These are phyloP conservation scores for Colletotrichum scovillei DNA, from an alignment of 2,329 filamentous ascomycete genomes.

Conservation along the genomic window DNA sequence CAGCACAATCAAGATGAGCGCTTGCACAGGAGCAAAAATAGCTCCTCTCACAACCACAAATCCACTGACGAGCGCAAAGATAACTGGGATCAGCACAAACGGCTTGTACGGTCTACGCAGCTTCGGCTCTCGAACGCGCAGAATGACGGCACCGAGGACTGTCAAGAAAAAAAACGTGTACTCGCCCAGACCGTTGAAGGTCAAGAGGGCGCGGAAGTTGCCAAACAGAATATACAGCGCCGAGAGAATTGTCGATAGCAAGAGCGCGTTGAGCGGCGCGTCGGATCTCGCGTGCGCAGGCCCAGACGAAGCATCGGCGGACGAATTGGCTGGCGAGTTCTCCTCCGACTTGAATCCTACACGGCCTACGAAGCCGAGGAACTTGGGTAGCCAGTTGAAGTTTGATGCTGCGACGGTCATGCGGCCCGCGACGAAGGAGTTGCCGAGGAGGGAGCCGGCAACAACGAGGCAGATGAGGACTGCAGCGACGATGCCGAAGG, in stretches of 20 bases:
- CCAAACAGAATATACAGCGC: conserved; percentile 70
- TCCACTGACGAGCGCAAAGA: conserved; percentile 68
- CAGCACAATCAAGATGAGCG: conserved; percentile 61
- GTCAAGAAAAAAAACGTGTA: conserved; percentile 75
- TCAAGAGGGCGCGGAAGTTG: conserved; percentile 70
- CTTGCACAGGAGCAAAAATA: conserved; percentile 67
- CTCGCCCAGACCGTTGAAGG: conserved; percentile 69
- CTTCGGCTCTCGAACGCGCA: conserved; percentile 66
- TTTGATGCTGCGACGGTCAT: conserved; percentile 70
- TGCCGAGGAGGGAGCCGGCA: conserved; percentile 70
- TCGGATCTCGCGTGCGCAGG: conserved; percentile 48
- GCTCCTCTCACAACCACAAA: conserved; percentile 70
- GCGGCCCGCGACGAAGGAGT: conserved; percentile 71
- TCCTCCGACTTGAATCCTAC: conserved; percentile 46
- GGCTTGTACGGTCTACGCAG: conserved; percentile 68
- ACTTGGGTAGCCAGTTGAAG: conserved; percentile 59
- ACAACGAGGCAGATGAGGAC: conserved; percentile 70
- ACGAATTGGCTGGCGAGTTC: conserved; percentile 14
- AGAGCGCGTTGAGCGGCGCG: conserved; percentile 65
- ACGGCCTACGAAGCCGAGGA: conserved; percentile 57
- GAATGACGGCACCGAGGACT: conserved; percentile 66
- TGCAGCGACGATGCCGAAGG: conserved; percentile 65
- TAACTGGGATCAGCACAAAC: conserved; percentile 58
- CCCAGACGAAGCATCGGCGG: conserved; percentile 1
- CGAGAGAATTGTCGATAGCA: conserved; percentile 61